phyloP scores from a whole-genome alignment of 73 alveolate genomes.

The Paramecium octaurelia region DNA sequence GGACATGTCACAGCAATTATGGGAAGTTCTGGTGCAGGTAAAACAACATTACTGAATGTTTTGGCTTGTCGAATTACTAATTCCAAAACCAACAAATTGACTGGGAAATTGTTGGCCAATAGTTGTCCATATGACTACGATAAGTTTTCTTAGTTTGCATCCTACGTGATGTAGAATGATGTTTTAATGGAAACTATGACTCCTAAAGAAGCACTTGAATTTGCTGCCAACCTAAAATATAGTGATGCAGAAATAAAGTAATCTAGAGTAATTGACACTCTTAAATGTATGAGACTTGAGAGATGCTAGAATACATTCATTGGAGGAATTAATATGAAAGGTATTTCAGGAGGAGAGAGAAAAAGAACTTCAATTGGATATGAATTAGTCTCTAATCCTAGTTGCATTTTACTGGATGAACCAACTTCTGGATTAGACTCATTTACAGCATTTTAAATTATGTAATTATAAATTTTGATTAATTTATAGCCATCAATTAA shows the following conservation, averaged over 20 bases:
- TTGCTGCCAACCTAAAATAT: constrained; percentile 63
- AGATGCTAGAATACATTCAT: constrained; percentile 64
- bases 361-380: constrained; percentile 64
- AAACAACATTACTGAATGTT: constrained; percentile 88
- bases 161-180: constrained; percentile 69
- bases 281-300: constrained; percentile 55
- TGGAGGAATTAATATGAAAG: constrained; percentile 66
- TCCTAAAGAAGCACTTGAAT: constrained; percentile 57
- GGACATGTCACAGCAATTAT: constrained; percentile 86
- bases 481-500: neutral
- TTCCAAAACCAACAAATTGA: constrained; percentile 63
- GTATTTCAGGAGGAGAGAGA: constrained; percentile 70
- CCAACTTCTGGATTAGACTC: constrained; percentile 73
- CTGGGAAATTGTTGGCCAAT: constrained; percentile 62
- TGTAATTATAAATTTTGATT: constrained; percentile 24
- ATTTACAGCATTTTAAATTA: constrained; percentile 54
- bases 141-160: constrained; percentile 53
- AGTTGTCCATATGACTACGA: neutral
- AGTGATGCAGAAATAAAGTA: neutral
- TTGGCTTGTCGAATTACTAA: constrained; percentile 77
- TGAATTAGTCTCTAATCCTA: constrained; percentile 65
- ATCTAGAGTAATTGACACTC: constrained; percentile 49
- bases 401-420: constrained; percentile 60
- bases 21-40: constrained; percentile 98
- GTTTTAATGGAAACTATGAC: constrained; percentile 57